Percentiles rank a stretch among this genome's conserved stretches.
Evolutionary conservation across 805 yeast species (phyloP).

Genomic region (Wickerhamiella brachini): DNA sequence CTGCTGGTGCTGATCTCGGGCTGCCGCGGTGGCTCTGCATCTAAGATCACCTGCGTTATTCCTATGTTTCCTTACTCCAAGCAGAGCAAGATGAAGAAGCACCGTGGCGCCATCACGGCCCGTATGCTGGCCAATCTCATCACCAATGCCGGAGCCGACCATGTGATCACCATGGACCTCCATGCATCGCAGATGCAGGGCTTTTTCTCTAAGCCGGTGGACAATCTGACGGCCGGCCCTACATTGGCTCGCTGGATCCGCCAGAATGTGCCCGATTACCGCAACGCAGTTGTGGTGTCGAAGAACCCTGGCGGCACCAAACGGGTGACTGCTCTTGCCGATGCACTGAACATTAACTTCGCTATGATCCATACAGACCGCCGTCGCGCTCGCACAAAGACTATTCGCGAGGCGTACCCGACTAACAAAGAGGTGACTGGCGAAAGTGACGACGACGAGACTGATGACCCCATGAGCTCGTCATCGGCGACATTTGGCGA

Average conservation of each 20-base stretch:
- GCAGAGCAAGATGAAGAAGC: constrained; percentile 97
- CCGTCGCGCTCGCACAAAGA: constrained; percentile 63
- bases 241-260: constrained; percentile 92
- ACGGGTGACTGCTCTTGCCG: constrained; percentile 96
- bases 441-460: constrained; percentile 13
- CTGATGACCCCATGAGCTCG: constrained; percentile 9
- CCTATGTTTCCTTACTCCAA: constrained; percentile 97
- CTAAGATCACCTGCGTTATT: constrained; percentile 88
- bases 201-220: constrained; percentile 93
- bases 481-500: constrained; percentile 8
- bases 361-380: constrained; percentile 99
- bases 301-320: constrained; percentile 99
- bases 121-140: constrained; percentile 89
- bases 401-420: constrained; percentile 19
- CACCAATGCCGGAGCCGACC: constrained; percentile 98
- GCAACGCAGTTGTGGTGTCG: constrained; percentile 89
- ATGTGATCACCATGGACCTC: constrained; percentile 92
- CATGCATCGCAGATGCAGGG: constrained; percentile 99
- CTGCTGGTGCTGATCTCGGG: constrained; percentile 84
- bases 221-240: constrained; percentile 91
- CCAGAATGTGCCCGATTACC: constrained; percentile 73
- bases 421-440: constrained; percentile 14
- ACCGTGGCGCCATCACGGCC: constrained; percentile 97
- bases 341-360: constrained; percentile 83
- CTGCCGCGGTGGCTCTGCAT: constrained; percentile 97